phyloP scores from a whole-genome alignment of 2,329 filamentous ascomycete species.

The Hypoxylon sp. region DNA sequence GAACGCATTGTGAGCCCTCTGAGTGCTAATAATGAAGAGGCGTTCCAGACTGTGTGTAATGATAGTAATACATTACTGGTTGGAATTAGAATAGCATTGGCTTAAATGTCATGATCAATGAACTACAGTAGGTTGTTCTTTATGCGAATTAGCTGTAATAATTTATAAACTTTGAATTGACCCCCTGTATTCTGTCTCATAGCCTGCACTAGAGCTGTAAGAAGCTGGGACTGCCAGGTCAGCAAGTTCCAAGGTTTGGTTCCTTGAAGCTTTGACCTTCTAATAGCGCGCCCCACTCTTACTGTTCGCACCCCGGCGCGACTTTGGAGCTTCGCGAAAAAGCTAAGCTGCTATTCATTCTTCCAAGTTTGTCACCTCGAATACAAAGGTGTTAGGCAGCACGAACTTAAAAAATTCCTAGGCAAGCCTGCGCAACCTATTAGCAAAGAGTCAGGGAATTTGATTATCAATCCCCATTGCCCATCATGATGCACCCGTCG shows the following conservation, averaged over 20 bases:
- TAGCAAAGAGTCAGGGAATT: background rate
- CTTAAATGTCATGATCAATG: background rate
- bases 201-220: too few species aligned
- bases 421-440: background rate
- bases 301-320: conserved; percentile 18
- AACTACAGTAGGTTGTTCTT: background rate
- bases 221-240: background rate
- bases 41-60: background rate
- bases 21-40: background rate
- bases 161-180: too few species aligned
- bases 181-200: too few species aligned
- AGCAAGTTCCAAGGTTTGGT: conserved; percentile 11
- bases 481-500: conserved; percentile 83
- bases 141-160: background rate
- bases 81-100: background rate
- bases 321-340: conserved; percentile 30
- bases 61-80: background rate
- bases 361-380: background rate
- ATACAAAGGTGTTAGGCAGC: background rate
- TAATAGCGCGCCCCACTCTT: conserved; percentile 25
- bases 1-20: background rate
- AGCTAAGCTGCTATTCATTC: conserved; percentile 13
- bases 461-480: conserved; percentile 33
- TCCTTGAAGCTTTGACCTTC: conserved; percentile 34
- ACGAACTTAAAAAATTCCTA: background rate